Evolutionary conservation across 139 green algal genomes (phyloP), one percentile per base, ranked within the genome.

Genomic region (Auxenochlorella protothecoides): DNA sequence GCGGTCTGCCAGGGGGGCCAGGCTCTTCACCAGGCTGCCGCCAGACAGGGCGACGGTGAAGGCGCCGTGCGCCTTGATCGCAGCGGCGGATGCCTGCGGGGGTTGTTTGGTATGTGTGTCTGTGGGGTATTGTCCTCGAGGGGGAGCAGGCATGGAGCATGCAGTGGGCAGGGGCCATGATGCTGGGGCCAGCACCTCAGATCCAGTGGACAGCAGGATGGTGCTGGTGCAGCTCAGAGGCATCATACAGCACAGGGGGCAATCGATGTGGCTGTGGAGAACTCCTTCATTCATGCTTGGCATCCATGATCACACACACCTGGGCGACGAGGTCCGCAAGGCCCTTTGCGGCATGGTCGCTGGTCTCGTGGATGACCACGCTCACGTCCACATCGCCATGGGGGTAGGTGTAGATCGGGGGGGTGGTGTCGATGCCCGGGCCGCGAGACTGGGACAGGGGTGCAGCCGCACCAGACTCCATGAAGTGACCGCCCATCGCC

Each of bases 401-500:
- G 8, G 81, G 84, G 72, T 93, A 93, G 72, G 84, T 78, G 72
- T 92, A 92, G 55, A 78, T 78, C 53, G 89, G 85, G 5, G 78
- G 80, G 53, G 69, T 69, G 52, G 89, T 77, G 63, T 85, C 81
- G 5, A 85, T 68, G 53, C 85, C 82, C 15, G 88, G 69, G 51
- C 86, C 89, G 69, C 85, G 90, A 59, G 81, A 90, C 53, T 77
- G 85, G 44, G 80, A 88, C 8, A 93, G 68, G 16, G 89, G 89
- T 3, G 89, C 80, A 15, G 62, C 69, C 72, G 61, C 56, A 15
- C 87, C 90, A 53, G 80, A 90, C 5, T 84, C 74, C 91, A 97
- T 96, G 3, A 92, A 81, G 74, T 97, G 91, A 44, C 86, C 89
- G 27, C 91, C 91, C 90, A 96, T 95, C 44, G 93, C 90, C 7